Evolutionary conservation across 1,139 yeast genomes (phyloP), one percentile per base, ranked within the genome.

Genomic region (Pneumocystis carinii): DNA sequence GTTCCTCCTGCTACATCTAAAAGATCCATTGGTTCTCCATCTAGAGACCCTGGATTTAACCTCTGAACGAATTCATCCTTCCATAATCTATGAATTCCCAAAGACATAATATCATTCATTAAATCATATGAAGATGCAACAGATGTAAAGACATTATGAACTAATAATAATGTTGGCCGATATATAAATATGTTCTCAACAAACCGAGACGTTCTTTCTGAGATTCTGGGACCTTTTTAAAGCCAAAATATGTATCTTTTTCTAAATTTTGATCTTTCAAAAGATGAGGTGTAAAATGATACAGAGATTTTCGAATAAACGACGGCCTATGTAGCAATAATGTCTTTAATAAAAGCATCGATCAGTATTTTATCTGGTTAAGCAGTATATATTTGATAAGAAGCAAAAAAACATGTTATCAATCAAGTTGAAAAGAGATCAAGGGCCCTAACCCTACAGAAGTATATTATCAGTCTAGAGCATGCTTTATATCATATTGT

Each of bases 1-100:
- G 97, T 90, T 39, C 99, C 99, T 65, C 98, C 99, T 53, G 98
- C 99, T 64, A 94, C 97, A 75, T 92, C 99, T 67, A 92, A 79
- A 71, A 92, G 90, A 67, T 85, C 83, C 71, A 92, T 78, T 71
- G 97, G 83, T 15, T 61, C 63, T 27, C 60, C 60, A 39, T 61
- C 58, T 17, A 63, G 61, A 79, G 84, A 84, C 58, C 99, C 99
- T 57, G 97, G 96, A 72, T 92, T 97, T 66, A 92, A 78, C 69
- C 90, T 83, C 69, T 83, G 80, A 70, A 92, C 90, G 72, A 92
- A 86, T 72, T 90, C 96, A 71, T 82, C 84, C 72, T 92, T 92
- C 99, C 99, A 92, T 64, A 90, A 77, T 70, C 98, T 81, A 73
- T 92, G 99, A 62, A 92, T 81, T 55, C 98, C 98, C 75, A 90